Conservation (phyloP, 2,329 filamentous ascomycete species). For the Lasiodiplodia citricola region DNA sequence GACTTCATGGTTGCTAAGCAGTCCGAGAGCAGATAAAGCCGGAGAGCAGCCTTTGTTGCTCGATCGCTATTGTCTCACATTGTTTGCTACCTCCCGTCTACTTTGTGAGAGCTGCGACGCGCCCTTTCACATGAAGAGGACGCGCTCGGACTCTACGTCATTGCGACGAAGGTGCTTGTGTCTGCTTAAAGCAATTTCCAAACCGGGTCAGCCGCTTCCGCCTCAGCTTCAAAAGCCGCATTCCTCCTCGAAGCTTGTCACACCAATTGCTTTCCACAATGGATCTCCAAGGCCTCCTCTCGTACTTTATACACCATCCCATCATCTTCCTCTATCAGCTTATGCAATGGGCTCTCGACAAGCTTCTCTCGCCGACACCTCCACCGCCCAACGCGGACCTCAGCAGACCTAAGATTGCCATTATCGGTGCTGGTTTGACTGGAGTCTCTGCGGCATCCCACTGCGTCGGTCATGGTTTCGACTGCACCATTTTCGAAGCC, state of each 20-base stretch:
- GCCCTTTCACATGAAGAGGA: conserved; percentile 9
- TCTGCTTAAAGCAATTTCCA: conserved; percentile 2
- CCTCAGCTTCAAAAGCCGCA: background rate
- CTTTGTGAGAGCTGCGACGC: background rate
- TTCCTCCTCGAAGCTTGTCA: conserved; percentile 1
- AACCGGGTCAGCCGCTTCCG: background rate
- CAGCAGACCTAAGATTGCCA: conserved; percentile 62
- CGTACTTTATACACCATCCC: conserved; percentile 44
- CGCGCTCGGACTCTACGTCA: conserved; percentile 11
- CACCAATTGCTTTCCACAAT: conserved; percentile 18
- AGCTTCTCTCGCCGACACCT: conserved; percentile 71
- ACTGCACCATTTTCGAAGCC: conserved; percentile 79
- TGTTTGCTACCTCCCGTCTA: background rate
- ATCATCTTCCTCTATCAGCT: conserved; percentile 68
- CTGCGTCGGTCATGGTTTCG: conserved; percentile 84
- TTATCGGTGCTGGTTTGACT: conserved; percentile 64
- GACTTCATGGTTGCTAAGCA: background rate
- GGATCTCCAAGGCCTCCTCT: conserved; percentile 26
- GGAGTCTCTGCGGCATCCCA: conserved; percentile 79
- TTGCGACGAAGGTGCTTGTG: background rate
- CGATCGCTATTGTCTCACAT: background rate
- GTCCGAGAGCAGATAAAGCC: background rate
- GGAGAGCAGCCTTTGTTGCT: background rate
- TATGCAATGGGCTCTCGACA: conserved; percentile 67
- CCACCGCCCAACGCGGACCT: conserved; percentile 64